phyloP scores from a whole-genome alignment of 2,329 filamentous ascomycete species.

The Trichoderma atrobrunneum region DNA sequence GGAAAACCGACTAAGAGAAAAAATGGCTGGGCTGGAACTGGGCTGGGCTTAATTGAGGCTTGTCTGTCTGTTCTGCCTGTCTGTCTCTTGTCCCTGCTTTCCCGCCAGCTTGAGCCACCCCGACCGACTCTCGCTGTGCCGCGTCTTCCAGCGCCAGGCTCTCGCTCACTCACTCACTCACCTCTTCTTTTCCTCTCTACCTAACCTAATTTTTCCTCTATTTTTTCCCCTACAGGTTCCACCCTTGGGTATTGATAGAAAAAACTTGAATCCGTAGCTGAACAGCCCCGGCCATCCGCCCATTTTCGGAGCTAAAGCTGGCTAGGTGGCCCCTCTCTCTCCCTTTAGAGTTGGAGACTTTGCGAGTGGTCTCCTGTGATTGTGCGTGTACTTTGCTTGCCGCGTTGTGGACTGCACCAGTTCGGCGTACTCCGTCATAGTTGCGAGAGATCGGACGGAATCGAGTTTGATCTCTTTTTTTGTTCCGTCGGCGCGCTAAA shows the following conservation, averaged over 20 bases:
- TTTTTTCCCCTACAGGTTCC: not conserved
- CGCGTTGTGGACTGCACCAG: not conserved
- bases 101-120: not conserved
- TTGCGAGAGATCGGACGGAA: not conserved
- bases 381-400: not conserved
- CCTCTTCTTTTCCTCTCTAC: not conserved
- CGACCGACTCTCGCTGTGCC: not conserved
- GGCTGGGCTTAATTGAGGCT: not conserved
- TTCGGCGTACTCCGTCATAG: not conserved
- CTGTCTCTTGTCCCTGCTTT: not conserved
- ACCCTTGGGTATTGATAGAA: not conserved
- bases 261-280: not conserved
- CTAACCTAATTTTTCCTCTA: not conserved
- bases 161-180: not conserved
- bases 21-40: not conserved
- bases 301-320: not conserved
- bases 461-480: not conserved
- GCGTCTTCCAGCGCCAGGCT: not conserved
- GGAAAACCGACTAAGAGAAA: not conserved
- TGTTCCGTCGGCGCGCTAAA: not conserved
- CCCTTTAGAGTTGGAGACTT: not conserved
- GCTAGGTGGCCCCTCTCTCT: not conserved
- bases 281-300: not conserved
- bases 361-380: not conserved
- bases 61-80: not conserved